phyloP scores from a whole-genome alignment of 331 rosid species.

The Acacia concinna region DNA sequence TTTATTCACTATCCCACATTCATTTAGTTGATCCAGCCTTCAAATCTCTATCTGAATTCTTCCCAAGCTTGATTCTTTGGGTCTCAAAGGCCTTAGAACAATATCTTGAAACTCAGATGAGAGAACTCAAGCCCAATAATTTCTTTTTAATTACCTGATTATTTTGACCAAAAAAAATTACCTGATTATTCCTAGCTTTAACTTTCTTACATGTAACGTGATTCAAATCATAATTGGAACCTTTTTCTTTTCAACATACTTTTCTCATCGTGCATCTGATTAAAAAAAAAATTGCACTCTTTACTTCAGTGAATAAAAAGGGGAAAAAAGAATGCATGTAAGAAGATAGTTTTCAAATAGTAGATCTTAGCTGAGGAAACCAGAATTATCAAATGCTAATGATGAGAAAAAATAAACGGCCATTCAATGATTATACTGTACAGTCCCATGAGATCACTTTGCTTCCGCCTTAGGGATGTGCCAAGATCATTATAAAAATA shows the following conservation, averaged over 20 bases:
- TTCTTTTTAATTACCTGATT: not conserved
- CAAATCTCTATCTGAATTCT: no score
- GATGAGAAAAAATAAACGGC: not conserved
- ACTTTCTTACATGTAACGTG: not conserved
- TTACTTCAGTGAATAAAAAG: not conserved
- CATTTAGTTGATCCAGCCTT: no score
- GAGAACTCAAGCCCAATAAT: not conserved
- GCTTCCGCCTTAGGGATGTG: constrained; percentile 5
- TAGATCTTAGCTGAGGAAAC: not conserved
- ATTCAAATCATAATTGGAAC: constrained; percentile 10
- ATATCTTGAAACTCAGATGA: not conserved
- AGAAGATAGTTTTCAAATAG: no score
- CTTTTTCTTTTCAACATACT: not conserved
- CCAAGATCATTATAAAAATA: not conserved
- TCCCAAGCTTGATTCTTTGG: not conserved
- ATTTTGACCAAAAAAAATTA: no score
- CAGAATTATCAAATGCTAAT: not conserved
- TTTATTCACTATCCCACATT: no score
- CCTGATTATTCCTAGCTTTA: not conserved
- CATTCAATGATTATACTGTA: not conserved
- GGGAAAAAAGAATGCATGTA: not conserved
- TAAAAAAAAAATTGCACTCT: not conserved
- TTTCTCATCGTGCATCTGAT: not conserved
- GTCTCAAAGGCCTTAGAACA: not conserved
- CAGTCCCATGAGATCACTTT: not conserved